Percentiles rank a stretch among this genome's conserved stretches.
phyloP scores from a whole-genome alignment of 495 filamentous ascomycete genomes.

The Rusavskia elegans region DNA sequence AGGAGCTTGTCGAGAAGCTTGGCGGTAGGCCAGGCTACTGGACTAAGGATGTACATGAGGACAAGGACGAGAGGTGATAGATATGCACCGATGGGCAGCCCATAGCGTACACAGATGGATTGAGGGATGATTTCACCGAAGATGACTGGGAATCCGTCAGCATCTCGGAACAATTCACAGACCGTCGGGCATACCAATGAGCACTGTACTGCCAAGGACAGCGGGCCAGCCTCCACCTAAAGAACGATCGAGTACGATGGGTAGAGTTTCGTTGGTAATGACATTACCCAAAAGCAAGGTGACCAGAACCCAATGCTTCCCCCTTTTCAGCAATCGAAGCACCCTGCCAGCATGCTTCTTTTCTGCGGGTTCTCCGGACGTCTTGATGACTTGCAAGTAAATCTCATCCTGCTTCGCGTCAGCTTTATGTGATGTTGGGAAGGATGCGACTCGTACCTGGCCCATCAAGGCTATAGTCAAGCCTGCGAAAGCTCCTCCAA shows the following conservation, averaged over 20 bases:
- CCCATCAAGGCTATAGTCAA: conserved; percentile 77
- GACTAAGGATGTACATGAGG: conserved; percentile 83
- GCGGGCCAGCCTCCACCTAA: conserved; percentile 92
- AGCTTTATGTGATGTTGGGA: not conserved
- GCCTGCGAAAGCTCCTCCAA: conserved; percentile 89
- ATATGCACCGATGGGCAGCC: conserved; percentile 87
- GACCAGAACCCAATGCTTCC: conserved; percentile 98
- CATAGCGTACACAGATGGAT: conserved; percentile 91
- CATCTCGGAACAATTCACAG: not conserved
- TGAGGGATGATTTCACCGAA: conserved; percentile 95
- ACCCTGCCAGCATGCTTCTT: conserved; percentile 71
- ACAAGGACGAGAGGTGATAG: conserved; percentile 77
- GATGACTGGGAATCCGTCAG: conserved; percentile 46
- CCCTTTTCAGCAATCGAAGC: conserved; percentile 60
- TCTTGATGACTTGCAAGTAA: conserved; percentile 84
- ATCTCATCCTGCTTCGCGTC: conserved; percentile 60
- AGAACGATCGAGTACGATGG: conserved; percentile 85
- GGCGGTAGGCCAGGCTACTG: conserved; percentile 77
- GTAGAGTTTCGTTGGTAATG: conserved; percentile 94
- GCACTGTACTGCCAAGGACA: conserved; percentile 74
- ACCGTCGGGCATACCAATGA: conserved; percentile 55
- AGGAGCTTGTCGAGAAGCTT: conserved; percentile 79
- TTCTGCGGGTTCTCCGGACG: conserved; percentile 67
- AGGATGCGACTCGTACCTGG: conserved; percentile 18
- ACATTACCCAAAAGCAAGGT: conserved; percentile 90